These are phyloP conservation scores for Linum trigynum DNA, from an alignment of 345 rosid species.

Conservation along the genomic window DNA sequence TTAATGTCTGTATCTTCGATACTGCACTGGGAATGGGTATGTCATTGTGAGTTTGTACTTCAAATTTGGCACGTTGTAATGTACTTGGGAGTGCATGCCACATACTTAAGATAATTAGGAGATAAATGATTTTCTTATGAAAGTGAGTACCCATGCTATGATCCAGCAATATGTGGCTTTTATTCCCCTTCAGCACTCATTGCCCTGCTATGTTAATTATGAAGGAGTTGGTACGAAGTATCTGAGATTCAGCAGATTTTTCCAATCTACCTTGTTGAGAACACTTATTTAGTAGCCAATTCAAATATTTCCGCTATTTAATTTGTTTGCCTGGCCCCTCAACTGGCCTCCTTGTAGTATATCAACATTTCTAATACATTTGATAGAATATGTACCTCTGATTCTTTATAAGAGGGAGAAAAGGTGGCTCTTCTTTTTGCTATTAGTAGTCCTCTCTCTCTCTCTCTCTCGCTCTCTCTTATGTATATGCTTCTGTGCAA, in stretches of 20 bases:
- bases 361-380: too few relatives aligned
- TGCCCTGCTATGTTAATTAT: not conserved
- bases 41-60: not conserved
- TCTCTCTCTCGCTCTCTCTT: too few relatives aligned
- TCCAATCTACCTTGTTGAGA: not conserved
- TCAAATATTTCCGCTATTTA: not conserved
- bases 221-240: not conserved
- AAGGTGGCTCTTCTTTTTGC: too few relatives aligned
- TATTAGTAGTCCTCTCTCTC: too few relatives aligned
- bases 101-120: not conserved
- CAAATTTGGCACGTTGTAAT: too few relatives aligned
- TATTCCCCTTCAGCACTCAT: not conserved
- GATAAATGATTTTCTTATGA: not conserved
- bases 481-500: too few relatives aligned
- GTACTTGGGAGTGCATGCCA: not conserved
- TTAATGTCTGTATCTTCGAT: not conserved
- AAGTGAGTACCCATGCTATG: too few relatives aligned
- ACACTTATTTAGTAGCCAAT: not conserved
- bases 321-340: not conserved
- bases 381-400: too few relatives aligned
- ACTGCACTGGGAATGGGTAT: not conserved
- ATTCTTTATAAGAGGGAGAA: too few relatives aligned
- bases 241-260: not conserved
- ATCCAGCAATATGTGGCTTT: not conserved
- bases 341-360: too few relatives aligned